These are phyloP conservation scores for Leccinum arenicola DNA, from an alignment of 768 basidiomycete genomes.

Conservation along the genomic window DNA sequence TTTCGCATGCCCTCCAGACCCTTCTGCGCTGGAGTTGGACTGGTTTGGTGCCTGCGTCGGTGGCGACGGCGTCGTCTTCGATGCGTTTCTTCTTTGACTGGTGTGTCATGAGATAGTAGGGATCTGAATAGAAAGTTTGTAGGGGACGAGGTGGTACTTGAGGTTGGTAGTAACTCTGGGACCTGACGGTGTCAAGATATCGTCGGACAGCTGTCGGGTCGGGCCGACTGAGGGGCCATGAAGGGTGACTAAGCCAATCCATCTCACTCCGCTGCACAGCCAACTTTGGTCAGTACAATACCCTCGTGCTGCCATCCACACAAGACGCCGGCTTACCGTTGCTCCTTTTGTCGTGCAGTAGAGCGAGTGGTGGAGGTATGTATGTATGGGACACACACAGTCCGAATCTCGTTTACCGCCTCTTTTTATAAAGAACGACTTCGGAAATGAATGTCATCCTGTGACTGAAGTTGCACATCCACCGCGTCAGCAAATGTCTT, in stretches of 20 bases:
- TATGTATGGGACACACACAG: conserved; percentile 13
- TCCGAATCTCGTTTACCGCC: conserved; percentile 10
- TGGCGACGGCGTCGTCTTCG: conserved; percentile 48
- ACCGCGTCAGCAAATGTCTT: conserved; percentile 18
- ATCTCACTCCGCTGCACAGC: conserved; percentile 25
- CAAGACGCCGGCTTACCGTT: conserved; percentile 19
- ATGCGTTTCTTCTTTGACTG: conserved; percentile 77
- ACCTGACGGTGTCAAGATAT: conserved; percentile 29
- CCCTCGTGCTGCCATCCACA: conserved; percentile 17
- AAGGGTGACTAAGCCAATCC: conserved; percentile 33
- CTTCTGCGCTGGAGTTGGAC: conserved; percentile 74
- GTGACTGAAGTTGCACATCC: conserved; percentile 22
- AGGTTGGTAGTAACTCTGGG: conserved; percentile 22
- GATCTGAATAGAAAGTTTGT: conserved; percentile 38
- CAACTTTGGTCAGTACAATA: conserved; percentile 17
- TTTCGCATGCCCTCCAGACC: conserved; percentile 90
- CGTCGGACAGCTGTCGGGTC: conserved; percentile 35
- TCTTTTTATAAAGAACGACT: conserved; percentile 28
- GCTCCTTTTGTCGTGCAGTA: conserved; percentile 6
- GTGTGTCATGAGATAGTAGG: conserved; percentile 46
- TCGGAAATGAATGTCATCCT: conserved; percentile 37
- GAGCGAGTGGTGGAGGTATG: conserved; percentile 14
- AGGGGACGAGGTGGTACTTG: conserved; percentile 18
- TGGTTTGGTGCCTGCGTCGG: conserved; percentile 64
- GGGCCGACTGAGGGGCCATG: conserved; percentile 30